Evolutionary conservation across 192 early-diverging fungal genomes (phyloP).

Genomic region (Podila minutissima): DNA sequence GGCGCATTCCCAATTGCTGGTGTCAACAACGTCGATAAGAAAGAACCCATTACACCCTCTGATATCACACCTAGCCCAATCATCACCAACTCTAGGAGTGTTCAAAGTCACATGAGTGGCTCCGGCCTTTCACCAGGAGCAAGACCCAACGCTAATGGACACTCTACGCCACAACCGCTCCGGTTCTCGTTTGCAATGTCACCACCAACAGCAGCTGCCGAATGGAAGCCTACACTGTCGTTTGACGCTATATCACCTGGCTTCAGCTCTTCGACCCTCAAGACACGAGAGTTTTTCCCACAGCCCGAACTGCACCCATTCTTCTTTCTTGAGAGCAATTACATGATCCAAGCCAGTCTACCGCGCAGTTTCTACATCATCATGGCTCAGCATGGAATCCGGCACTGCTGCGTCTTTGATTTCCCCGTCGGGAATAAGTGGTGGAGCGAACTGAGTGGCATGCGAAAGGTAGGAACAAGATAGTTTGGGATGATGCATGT

Average conservation of each 20-base stretch:
- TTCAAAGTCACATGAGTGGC: conserved; percentile 32
- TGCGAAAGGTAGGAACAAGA: conserved; percentile 62
- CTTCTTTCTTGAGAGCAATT: conserved; percentile 54
- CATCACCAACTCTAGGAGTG: conserved; percentile 1
- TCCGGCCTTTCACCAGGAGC: conserved; percentile 2
- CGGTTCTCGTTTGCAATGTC: conserved; percentile 27
- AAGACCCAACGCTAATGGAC: background rate
- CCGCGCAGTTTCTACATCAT: conserved; percentile 68
- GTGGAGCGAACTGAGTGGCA: conserved; percentile 71
- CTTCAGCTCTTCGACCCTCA: conserved; percentile 33
- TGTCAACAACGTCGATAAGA: conserved; percentile 7
- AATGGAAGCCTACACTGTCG: conserved; percentile 32
- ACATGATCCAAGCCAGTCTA: conserved; percentile 54
- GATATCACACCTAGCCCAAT: conserved; percentile 14
- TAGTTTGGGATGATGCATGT: background rate
- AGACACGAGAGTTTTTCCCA: conserved; percentile 54
- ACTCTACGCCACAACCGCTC: conserved; percentile 1
- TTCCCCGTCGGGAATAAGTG: conserved; percentile 67
- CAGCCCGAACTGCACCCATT: conserved; percentile 46
- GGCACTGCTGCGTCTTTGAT: conserved; percentile 69
- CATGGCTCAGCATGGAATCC: conserved; percentile 60
- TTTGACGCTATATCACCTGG: conserved; percentile 27
- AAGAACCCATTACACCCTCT: background rate
- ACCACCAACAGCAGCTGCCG: conserved; percentile 11
- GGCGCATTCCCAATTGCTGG: conserved; percentile 28